These are phyloP conservation scores for Selaginella moellendorffii DNA, from an alignment of 75 land plant genomes.

Conservation along the genomic window DNA sequence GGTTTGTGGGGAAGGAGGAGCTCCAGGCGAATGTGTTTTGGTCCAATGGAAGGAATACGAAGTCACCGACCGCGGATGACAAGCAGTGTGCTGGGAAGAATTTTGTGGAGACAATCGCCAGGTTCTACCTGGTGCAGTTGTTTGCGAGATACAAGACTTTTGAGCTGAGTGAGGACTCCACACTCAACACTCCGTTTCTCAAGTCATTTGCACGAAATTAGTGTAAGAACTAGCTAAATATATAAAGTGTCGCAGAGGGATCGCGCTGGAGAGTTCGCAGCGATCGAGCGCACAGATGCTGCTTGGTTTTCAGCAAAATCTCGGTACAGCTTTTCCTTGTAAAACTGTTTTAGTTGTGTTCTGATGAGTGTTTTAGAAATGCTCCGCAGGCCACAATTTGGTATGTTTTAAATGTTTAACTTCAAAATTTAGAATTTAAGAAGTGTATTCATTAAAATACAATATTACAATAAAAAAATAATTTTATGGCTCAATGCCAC, in stretches of 20 bases:
- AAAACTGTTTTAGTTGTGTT: neutral
- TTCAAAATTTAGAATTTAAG: no score
- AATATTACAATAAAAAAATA: no score
- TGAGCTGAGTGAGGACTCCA: no score
- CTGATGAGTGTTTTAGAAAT: no score
- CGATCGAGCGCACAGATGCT: neutral
- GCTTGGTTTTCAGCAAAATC: neutral
- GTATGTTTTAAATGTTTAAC: no score
- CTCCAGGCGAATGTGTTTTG: slow-evolving; percentile 47
- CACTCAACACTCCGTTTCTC: no score
- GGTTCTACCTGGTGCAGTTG: slow-evolving; percentile 46
- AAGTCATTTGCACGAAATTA: no score
- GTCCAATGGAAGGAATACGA: no score
- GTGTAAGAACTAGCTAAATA: no score
- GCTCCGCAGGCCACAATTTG: neutral
- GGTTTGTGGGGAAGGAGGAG: slow-evolving; percentile 51
- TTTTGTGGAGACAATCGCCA: slow-evolving; percentile 39
- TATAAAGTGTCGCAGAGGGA: neutral
- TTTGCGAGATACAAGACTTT: slow-evolving; percentile 32
- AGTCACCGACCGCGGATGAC: slow-evolving; percentile 37
- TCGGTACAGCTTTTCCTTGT: neutral
- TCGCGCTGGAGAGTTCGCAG: neutral
- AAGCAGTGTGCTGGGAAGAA: slow-evolving; percentile 94
- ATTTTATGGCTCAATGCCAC: no score
- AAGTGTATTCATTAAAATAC: no score